Evolutionary conservation across 768 basidiomycete species (phyloP), one percentile per base, ranked within the genome.

Genomic region (Sarcodon aspratus): DNA sequence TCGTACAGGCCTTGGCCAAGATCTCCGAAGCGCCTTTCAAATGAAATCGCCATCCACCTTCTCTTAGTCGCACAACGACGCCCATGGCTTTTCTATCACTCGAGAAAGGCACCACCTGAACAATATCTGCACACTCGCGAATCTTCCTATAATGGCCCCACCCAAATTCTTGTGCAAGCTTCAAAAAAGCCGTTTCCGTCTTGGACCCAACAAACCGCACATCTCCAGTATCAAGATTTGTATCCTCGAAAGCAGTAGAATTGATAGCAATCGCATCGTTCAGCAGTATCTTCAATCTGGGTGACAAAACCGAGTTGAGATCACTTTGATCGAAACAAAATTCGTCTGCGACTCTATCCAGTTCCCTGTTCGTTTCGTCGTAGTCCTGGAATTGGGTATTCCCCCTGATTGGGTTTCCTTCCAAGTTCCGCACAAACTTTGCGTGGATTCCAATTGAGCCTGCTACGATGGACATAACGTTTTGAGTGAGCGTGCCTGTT

Each of bases 41-140:
- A 57, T 66, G 66, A 9, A 74, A 55, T 49, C 74, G 65, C 52
- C 59, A 67, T 37, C 58, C 57, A 34, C 61, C 63, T 48, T 63
- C 55, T 18, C 61, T 56, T 6, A 33, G 7, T 53, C 61, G 56
- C 53, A 74, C 59, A 44, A 72, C 70, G 51, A 70, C 69, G 43
- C 66, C 73, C 70, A 74, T 74, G 18, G 69, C 37, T 18, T 38
- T 38, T 18, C 4, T 13, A 38, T 38, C n/a, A 57, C 88, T 91
- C 6, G 86, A 89, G 69, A 97, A 96, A 0, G 95, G 95, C 43
- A 94, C 76, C 82, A 94, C 82, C 67, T 95, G 92, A 12, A 71
- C 61, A 48, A 72, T 57, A n/a, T 45, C 21, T n/a, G 44, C 40
- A 60, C 40, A 33, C 15, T 69, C 69, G 44, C 73, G 61, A 12